Evolutionary conservation across 805 yeast genomes (phyloP).

Genomic region (Sugiyamaella lignohabitans): DNA sequence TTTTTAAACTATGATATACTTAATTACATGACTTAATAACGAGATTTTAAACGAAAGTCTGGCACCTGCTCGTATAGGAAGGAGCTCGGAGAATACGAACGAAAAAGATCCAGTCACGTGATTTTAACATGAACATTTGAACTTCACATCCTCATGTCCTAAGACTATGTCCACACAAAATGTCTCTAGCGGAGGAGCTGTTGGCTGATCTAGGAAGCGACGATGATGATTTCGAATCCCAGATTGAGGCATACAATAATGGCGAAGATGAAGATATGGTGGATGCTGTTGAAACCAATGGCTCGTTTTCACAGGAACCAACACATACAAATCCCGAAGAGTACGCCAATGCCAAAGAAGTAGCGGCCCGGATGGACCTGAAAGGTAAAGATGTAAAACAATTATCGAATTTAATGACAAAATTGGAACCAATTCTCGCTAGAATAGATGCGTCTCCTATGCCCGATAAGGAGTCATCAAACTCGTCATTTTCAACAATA

Average conservation of each 20-base stretch:
- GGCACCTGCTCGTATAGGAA: too few species aligned
- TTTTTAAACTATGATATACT: background rate
- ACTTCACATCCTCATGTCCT: too few species aligned
- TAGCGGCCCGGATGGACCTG: slow-evolving; percentile 12
- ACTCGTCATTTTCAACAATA: slow-evolving; percentile 22
- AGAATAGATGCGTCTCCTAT: slow-evolving; percentile 3
- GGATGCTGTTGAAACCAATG: slow-evolving; percentile 2
- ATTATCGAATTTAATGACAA: slow-evolving; percentile 19
- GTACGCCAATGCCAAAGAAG: slow-evolving; percentile 14
- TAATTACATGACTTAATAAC: too few species aligned
- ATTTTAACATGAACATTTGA: too few species aligned
- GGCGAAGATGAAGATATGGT: slow-evolving; percentile 7
- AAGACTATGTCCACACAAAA: slow-evolving; percentile 12
- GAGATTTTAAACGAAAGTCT: too few species aligned
- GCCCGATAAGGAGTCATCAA: background rate
- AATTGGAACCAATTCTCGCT: slow-evolving; percentile 20
- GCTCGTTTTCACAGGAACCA: background rate
- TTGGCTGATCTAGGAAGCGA: slow-evolving; percentile 34
- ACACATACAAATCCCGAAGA: background rate
- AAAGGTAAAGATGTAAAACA: slow-evolving; percentile 9
- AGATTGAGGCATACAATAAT: slow-evolving; percentile 11
- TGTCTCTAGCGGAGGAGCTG: slow-evolving; percentile 37
- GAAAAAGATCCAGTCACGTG: too few species aligned
- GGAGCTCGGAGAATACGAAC: too few species aligned
- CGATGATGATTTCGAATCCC: slow-evolving; percentile 17